Base-by-base conservation (phyloP, 2,329 filamentous ascomycete genomes). In the Curvularia sp. region DNA sequence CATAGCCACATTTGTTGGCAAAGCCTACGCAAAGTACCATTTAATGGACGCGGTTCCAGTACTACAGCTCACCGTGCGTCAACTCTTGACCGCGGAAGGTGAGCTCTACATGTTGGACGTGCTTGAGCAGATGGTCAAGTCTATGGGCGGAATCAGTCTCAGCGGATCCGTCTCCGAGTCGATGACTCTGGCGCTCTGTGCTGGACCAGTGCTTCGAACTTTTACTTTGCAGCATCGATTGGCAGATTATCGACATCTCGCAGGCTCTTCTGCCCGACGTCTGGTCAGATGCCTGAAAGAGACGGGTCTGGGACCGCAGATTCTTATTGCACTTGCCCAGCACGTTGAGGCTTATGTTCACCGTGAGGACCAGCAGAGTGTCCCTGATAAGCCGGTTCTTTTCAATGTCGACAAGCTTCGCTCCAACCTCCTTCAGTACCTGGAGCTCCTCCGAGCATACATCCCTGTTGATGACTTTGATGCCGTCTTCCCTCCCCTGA, bases 61-160 rank as follows among this genome's bases (percentile, higher is more conserved):
- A 18, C 82, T 99, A 49, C 91, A 93, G 75, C 98, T 97, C 74
- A 91, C 98, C 63, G 89, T 92, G 46, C 85, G 92, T 60, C 93
- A 97, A 74, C 85, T 99, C 5, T 85, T 88, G 49, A 85, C 60
- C n/a, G 58, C 67, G 5, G 84, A 49, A 90, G 93, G 93, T 62
- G 96, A 96, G 67, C 90, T 93, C 0, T 96, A 91, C 9, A 93
- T 98, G 74, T 83, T 99, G 32, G 92, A 97, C 63, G 91, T 99
- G 59, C 81, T 99, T 41, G 91, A 95, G 72, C 92, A 98, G 71
- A 85, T 99, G 59, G 90, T 98, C 50, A 87, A 88, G 34, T 91
- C 91, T 2, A 98, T 99, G 95, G 92, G 92, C 18, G 96, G 96
- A 45, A 93, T 99, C 59, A 89, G 94, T 12, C 88, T 93, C 3